Percentiles rank a stretch among this genome's conserved stretches.
Conservation (phyloP, 2,329 filamentous ascomycete species). For the Zymoseptoria crescenta region DNA sequence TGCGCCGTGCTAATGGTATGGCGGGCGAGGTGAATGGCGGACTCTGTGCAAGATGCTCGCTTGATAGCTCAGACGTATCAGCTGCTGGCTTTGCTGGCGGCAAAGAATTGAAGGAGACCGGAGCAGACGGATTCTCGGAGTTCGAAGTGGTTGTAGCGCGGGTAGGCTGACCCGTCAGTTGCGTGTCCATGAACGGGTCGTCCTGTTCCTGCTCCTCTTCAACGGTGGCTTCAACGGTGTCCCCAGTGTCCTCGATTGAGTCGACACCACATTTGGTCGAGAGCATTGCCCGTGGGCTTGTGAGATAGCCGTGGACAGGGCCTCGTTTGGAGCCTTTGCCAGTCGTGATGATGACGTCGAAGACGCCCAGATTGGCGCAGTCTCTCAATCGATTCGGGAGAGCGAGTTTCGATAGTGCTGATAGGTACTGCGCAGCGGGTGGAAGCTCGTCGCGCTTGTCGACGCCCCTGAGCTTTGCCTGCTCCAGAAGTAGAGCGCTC, state of each 20-base stretch:
- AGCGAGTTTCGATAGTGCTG: constrained; percentile 29
- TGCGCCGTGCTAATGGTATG: constrained; percentile 2
- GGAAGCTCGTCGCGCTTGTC: constrained; percentile 27
- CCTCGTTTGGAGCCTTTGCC: constrained; percentile 24
- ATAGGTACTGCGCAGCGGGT: constrained; percentile 34
- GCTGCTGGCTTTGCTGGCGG: background rate
- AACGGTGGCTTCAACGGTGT: background rate
- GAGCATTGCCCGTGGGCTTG: background rate
- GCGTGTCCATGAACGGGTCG: background rate
- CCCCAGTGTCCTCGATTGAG: background rate
- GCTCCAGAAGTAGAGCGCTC: constrained; percentile 23
- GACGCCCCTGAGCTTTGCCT: constrained; percentile 30
- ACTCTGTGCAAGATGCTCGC: background rate
- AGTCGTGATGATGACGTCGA: constrained; percentile 23
- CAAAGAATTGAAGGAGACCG: background rate
- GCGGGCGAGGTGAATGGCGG: constrained; percentile 1
- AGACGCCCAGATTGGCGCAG: constrained; percentile 24
- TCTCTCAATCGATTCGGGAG: constrained; percentile 30
- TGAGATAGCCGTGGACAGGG: constrained; percentile 15
- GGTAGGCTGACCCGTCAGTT: background rate
- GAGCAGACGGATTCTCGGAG: background rate
- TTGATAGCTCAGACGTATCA: background rate
- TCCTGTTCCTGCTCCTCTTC: constrained; percentile 5
- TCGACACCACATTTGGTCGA: background rate
- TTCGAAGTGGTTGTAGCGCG: background rate